Evolutionary conservation across 2,329 filamentous ascomycete genomes (phyloP).

Genomic region (Dendrostoma leiphaemia): DNA sequence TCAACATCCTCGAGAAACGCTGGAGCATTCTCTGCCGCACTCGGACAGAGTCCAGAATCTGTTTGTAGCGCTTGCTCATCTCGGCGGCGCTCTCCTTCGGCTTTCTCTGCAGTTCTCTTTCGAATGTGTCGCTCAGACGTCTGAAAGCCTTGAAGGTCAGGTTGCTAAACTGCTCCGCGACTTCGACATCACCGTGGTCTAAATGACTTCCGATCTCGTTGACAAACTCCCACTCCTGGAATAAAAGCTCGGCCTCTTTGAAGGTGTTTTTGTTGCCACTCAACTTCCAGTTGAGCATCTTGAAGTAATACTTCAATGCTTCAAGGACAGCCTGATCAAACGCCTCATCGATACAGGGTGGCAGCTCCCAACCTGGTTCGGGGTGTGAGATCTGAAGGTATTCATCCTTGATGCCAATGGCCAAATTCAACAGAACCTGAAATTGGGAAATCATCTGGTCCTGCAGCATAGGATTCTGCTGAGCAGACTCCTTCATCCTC

Average conservation of each 20-base stretch:
- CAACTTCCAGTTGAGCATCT: constrained; percentile 96
- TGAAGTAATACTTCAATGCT: constrained; percentile 96
- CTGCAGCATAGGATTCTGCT: constrained; percentile 89
- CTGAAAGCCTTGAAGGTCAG: constrained; percentile 90
- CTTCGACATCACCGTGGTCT: constrained; percentile 92
- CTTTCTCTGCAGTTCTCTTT: constrained; percentile 81
- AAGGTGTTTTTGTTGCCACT: constrained; percentile 98
- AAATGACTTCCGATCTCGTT: constrained; percentile 90
- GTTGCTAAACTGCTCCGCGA: constrained; percentile 94
- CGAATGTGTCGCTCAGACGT: constrained; percentile 85
- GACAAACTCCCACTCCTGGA: constrained; percentile 97
- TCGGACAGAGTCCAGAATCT: constrained; percentile 90
- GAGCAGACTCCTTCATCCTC: constrained; percentile 92
- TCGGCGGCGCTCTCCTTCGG: constrained; percentile 80
- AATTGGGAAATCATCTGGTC: constrained; percentile 99
- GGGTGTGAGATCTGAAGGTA: constrained; percentile 81
- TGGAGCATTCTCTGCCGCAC: constrained; percentile 96
- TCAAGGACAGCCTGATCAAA: constrained; percentile 92
- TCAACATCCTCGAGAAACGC: constrained; percentile 86
- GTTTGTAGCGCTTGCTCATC: constrained; percentile 97
- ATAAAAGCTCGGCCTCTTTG: constrained; percentile 95
- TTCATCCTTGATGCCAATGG: constrained; percentile 87
- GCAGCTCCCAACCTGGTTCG: constrained; percentile 91
- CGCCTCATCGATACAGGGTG: constrained; percentile 93
- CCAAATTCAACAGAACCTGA: constrained; percentile 86